Base-by-base conservation (phyloP, 352 stramenopile genomes). In the Pythium volutum region DNA sequence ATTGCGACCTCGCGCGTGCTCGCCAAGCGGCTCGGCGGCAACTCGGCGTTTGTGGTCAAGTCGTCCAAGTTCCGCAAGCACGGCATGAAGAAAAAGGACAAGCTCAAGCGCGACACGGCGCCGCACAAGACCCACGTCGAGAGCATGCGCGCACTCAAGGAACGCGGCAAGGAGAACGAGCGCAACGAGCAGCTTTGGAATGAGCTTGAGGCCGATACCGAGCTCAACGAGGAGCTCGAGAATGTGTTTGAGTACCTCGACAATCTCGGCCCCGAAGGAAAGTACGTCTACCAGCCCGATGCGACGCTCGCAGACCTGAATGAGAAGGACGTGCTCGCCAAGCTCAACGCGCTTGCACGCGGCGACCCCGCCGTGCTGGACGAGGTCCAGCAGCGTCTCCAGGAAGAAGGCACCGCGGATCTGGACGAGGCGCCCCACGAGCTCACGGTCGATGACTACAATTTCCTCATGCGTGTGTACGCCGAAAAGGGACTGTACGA, bases 401-500 rank as follows among this genome's bases (percentile, higher is more conserved):
- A 27, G 50, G 65, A 77, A 55, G 60, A 56, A 16, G 20, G n/a
- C 3, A 18, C 43, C 8, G 3, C 38, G 38, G 16, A n/a, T n/a
- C n/a, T 8, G 27, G 39, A 74, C 50, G 55, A 59, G 20, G 62
- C 66, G 47, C 49, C n/a, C 10, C 74, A 78, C 51, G 45, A 78
- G 45, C 72, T 91, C 10, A 66, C 67, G 0, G 80, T 89, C 10
- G 69, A 82, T 1, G 81, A 89, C 63, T 90, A 91, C 67, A 89
- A 91, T 69, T 88, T 90, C 15, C 23, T 91, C 27, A 66, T 93
- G 58, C 63, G 73, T 29, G 80, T 91, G 48, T 91, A 89, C 64
- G 84, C 84, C 4, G 54, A 85, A 50, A 88, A 91, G 63, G 81
- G 81, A 0, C 53, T 79, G 11, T 60, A 74, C 39, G 73, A 79